These are phyloP conservation scores for Trichoderma atrobrunneum DNA, from an alignment of 2,329 filamentous ascomycete genomes.

Conservation along the genomic window DNA sequence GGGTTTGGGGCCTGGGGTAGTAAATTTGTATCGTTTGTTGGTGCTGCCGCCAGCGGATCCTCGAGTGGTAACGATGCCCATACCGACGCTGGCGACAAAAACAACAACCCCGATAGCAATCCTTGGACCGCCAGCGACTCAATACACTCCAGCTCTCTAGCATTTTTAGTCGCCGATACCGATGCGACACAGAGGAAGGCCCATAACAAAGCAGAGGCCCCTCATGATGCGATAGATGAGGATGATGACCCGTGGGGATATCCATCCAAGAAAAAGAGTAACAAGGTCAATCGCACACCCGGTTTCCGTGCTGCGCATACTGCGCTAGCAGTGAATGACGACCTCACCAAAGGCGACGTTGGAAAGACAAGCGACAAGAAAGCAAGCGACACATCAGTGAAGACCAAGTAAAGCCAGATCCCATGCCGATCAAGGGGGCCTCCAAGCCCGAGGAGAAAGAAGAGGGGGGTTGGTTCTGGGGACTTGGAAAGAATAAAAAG, in stretches of 20 bases:
- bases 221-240: conserved; percentile 28
- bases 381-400: conserved; percentile 27
- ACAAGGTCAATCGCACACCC: conserved; percentile 30
- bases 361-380: conserved; percentile 43
- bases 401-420: conserved; percentile 18
- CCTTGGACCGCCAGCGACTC: conserved; percentile 49
- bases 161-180: conserved; percentile 48
- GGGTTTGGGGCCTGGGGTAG: conserved; percentile 59
- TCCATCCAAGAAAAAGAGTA: conserved; percentile 42
- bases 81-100: conserved; percentile 38
- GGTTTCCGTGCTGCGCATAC: conserved; percentile 26
- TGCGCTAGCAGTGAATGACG: conserved; percentile 22
- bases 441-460: conserved; percentile 27
- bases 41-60: conserved; percentile 12
- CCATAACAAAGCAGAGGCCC: conserved; percentile 29
- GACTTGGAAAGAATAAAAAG: conserved; percentile 31
- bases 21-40: conserved; percentile 51
- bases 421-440: conserved; percentile 28
- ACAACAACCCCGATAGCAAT: conserved; percentile 43
- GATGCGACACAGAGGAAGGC: conserved; percentile 41
- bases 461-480: conserved; percentile 32
- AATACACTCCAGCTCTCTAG: conserved; percentile 50
- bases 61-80: conserved; percentile 37
- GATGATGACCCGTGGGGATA: conserved; percentile 36
- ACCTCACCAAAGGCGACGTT: conserved; percentile 27